Evolutionary conservation across 208 protist genomes (phyloP).

Genomic region (Wallacemonas sp.): DNA sequence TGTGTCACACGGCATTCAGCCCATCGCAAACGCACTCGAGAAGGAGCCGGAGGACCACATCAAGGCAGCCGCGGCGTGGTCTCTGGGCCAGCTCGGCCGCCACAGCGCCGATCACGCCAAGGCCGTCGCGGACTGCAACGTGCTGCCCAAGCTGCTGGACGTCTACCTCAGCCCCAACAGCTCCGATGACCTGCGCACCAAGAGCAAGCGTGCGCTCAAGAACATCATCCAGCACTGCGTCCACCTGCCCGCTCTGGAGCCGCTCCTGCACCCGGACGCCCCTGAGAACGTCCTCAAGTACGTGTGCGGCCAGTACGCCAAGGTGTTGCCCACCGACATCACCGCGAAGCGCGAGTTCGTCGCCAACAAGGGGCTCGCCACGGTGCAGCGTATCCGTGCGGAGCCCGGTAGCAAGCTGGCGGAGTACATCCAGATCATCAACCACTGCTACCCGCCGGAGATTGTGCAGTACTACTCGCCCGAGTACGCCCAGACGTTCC

Average conservation of each 20-base stretch:
- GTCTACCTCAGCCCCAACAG: constrained; percentile 88
- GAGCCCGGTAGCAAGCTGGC: constrained; percentile 95
- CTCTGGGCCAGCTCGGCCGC: constrained; percentile 95
- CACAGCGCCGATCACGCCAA: constrained; percentile 98
- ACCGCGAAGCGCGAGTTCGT: constrained; percentile 97
- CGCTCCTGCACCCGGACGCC: constrained; percentile 94
- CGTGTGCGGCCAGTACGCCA: constrained; percentile 97
- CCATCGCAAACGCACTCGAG: constrained; percentile 92
- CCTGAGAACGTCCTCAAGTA: constrained; percentile 97
- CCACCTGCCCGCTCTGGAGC: constrained; percentile 95
- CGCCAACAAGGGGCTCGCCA: constrained; percentile 90
- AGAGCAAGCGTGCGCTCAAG: constrained; percentile 97
- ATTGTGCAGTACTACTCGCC: constrained; percentile 99
- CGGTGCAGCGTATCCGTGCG: constrained; percentile 95
- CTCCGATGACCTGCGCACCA: constrained; percentile 95
- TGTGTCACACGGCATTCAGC: constrained; percentile 91
- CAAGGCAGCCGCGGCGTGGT: constrained; percentile 93
- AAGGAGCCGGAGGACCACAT: constrained; percentile 95
- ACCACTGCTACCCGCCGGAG: constrained; percentile 97
- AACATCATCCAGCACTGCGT: constrained; percentile 96
- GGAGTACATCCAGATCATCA: constrained; percentile 97
- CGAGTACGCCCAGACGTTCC: constrained; percentile 94
- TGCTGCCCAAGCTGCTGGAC: constrained; percentile 93
- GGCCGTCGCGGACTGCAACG: constrained; percentile 95
- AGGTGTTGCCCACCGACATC: constrained; percentile 97